These are phyloP conservation scores for Tetradesmus obliquus DNA, from an alignment of 139 green algal species.

Conservation along the genomic window DNA sequence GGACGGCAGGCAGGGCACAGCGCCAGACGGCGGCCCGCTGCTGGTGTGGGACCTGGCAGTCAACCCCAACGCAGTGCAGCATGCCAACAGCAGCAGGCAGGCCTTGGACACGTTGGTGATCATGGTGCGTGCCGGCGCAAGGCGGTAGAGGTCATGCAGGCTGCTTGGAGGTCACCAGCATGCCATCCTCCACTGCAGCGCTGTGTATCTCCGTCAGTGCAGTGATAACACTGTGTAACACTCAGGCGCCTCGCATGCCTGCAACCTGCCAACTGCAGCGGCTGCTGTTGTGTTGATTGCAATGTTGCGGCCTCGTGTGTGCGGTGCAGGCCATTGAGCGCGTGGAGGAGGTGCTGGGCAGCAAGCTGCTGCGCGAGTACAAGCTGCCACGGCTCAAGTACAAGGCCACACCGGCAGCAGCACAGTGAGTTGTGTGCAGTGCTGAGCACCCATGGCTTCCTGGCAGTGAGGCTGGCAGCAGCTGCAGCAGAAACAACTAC, in stretches of 20 bases:
- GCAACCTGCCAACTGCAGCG: background rate
- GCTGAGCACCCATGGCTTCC: background rate
- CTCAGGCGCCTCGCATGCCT: no score
- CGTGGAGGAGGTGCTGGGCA: slow-evolving; percentile 51
- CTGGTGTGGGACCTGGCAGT: slow-evolving; percentile 74
- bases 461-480: background rate
- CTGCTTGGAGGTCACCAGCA: background rate
- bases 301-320: no score
- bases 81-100: slow-evolving; percentile 26
- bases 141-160: background rate
- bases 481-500: background rate
- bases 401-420: slow-evolving; percentile 5
- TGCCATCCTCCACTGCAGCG: background rate
- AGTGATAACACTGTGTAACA: background rate
- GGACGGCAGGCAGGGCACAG: slow-evolving; percentile 50
- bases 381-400: slow-evolving; percentile 49
- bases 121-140: slow-evolving; percentile 47
- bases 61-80: slow-evolving; percentile 58
- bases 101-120: slow-evolving; percentile 57
- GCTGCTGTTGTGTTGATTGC: no score
- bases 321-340: slow-evolving; percentile 65
- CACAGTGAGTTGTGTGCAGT: background rate
- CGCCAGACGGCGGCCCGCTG: slow-evolving; percentile 11
- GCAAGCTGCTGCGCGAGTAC: slow-evolving; percentile 64
- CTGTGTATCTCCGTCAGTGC: background rate